phyloP scores from a whole-genome alignment of 2,329 filamentous ascomycete genomes.

The Diaporthe capsici region DNA sequence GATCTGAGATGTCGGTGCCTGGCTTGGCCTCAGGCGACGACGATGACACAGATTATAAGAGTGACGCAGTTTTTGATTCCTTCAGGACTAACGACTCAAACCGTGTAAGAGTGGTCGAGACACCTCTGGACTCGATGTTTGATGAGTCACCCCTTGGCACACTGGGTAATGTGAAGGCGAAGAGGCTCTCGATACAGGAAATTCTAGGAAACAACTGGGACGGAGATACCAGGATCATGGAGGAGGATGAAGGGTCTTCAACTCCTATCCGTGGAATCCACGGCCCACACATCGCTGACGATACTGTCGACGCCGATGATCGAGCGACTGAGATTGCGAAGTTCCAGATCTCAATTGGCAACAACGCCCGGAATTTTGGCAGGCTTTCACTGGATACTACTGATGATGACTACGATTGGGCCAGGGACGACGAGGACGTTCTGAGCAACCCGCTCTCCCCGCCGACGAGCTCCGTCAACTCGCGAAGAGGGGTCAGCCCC shows the following conservation, averaged over 20 bases:
- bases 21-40: constrained; percentile 79
- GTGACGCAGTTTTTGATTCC: constrained; percentile 84
- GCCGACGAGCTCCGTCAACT: constrained; percentile 68
- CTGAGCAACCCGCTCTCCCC: constrained; percentile 71
- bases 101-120: constrained; percentile 76
- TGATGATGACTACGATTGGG: constrained; percentile 76
- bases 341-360: constrained; percentile 39
- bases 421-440: constrained; percentile 67
- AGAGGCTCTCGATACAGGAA: constrained; percentile 71
- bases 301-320: constrained; percentile 44
- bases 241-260: constrained; percentile 71
- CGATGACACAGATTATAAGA: constrained; percentile 83
- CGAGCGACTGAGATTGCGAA: constrained; percentile 40
- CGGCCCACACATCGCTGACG: constrained; percentile 45
- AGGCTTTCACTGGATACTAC: constrained; percentile 70
- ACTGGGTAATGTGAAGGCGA: constrained; percentile 65
- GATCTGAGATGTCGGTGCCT: constrained; percentile 77
- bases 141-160: constrained; percentile 80
- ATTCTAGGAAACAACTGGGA: constrained; percentile 70
- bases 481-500: constrained; percentile 64
- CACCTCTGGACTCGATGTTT: constrained; percentile 84
- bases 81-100: constrained; percentile 79
- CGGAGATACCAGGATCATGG: constrained; percentile 69
- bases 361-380: constrained; percentile 56
- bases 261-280: constrained; percentile 64